Evolutionary conservation across 768 basidiomycete genomes (phyloP), one percentile per base, ranked within the genome.

Genomic region (Leccinum arenicola): DNA sequence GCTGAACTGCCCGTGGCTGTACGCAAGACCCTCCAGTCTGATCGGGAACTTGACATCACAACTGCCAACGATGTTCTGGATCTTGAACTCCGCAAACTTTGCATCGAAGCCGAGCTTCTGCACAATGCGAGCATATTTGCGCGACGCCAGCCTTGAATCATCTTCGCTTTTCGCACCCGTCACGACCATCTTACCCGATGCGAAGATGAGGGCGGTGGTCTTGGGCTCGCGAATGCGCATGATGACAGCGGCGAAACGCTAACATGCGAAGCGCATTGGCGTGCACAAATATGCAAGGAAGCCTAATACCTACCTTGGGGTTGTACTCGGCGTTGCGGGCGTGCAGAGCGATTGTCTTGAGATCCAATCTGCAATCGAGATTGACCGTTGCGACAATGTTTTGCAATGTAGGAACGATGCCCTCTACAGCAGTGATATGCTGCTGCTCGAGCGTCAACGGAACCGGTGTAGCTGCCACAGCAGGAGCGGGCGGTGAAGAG

Each of bases 211-310:
- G 23, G 96, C 97, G 54, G 97, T 99, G 60, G 97, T 99, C 82
- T 99, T 99, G 53, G 97, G 97, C 68, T 98, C 97, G 66, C 97
- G 95, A 71, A 99, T 98, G 76, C 97, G 93, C 97, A 99, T 99
- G 78, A 99, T 98, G 66, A 98, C 97, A 61, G 97, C 97, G 67
- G 96, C 97, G 81, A 99, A 99, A 89, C 97, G 97, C 97, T 99
- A 76, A 80, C 76, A 81, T 78, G 77, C 78, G 79, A 69, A 80
- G 78, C 78, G 84, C 84, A 82, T 84, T 81, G 83, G 80, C 77
- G 80, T 77, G 75, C 77, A 75, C 75, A 79, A 74, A 73, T 71
- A 70, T 70, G 52, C 59, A 69, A 63, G 50, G 31, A 68, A 66
- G 66, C 70, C 67, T 65, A 70, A 75, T 80, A 90, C 92, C 77